Conservation (phyloP, 768 basidiomycete genomes). For the Boletus reticuloceps region DNA sequence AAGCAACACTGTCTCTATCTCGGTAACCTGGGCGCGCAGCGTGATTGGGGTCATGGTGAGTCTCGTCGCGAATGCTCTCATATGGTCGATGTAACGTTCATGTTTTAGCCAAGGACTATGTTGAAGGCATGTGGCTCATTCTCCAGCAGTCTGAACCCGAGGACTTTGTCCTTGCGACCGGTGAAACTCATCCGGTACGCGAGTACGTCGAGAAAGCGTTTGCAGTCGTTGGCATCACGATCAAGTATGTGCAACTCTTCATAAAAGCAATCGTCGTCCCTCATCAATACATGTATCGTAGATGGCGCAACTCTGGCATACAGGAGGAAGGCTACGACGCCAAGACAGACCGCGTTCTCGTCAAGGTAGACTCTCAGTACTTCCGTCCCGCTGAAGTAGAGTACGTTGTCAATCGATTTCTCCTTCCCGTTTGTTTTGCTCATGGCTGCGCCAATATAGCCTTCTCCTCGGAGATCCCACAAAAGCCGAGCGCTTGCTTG, state of each 20-base stretch:
- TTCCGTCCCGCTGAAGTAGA: constrained; percentile 97
- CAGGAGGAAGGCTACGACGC: constrained; percentile 74
- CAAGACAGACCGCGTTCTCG: constrained; percentile 67
- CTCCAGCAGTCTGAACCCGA: constrained; percentile 81
- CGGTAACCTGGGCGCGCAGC: constrained; percentile 90
- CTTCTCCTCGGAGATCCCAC: constrained; percentile 84
- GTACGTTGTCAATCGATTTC: constrained; percentile 43
- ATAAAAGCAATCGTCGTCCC: neutral
- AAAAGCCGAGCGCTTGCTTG: constrained; percentile 85
- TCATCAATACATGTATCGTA: constrained; percentile 26
- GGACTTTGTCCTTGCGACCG: constrained; percentile 94
- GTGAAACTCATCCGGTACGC: constrained; percentile 92
- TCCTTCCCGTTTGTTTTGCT: neutral
- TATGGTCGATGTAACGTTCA: neutral
- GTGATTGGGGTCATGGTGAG: constrained; percentile 97
- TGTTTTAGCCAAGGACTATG: constrained; percentile 75
- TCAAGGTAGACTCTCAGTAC: constrained; percentile 84
- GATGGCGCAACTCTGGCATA: constrained; percentile 77
- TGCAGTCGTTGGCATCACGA: constrained; percentile 56
- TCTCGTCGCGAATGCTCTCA: constrained; percentile 1
- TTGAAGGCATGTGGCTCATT: constrained; percentile 98
- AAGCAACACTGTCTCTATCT: constrained; percentile 91
- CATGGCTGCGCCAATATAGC: constrained; percentile 34
- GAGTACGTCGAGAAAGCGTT: constrained; percentile 94
- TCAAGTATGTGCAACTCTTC: constrained; percentile 47